phyloP scores from a whole-genome alignment of 768 basidiomycete genomes.

The Podaxis carcinomalis region DNA sequence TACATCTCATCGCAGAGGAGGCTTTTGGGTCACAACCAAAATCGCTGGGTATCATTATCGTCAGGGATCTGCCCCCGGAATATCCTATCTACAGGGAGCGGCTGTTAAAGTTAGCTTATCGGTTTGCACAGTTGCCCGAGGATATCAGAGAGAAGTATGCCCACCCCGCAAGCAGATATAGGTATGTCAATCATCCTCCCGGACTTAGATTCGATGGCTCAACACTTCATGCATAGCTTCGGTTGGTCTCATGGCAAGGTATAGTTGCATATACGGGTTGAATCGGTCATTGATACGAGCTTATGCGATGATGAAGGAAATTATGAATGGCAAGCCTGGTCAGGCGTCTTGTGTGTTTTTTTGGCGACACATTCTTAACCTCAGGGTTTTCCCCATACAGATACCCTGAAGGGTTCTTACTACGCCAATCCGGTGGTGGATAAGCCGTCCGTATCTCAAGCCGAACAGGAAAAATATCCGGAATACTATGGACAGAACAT shows the following conservation, averaged over 20 bases:
- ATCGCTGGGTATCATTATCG: constrained; percentile 76
- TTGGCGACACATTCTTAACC: neutral
- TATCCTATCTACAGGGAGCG: constrained; percentile 64
- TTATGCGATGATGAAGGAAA: constrained; percentile 50
- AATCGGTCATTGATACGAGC: neutral
- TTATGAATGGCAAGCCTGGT: constrained; percentile 94
- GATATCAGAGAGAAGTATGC: constrained; percentile 66
- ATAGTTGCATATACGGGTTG: constrained; percentile 1
- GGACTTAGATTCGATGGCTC: neutral
- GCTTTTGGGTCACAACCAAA: constrained; percentile 80
- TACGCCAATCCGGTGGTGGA: constrained; percentile 87
- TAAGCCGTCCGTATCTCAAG: constrained; percentile 51
- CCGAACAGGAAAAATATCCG: constrained; percentile 53
- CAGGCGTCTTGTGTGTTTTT: constrained; percentile 5
- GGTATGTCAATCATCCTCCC: constrained; percentile 37
- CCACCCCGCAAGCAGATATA: constrained; percentile 69
- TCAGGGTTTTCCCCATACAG: constrained; percentile 28
- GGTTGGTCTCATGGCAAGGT: constrained; percentile 99
- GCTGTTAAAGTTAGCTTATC: constrained; percentile 70
- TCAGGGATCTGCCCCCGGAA: constrained; percentile 71
- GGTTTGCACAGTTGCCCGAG: constrained; percentile 72
- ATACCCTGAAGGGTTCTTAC: constrained; percentile 87
- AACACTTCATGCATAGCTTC: constrained; percentile 44
- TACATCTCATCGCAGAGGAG: constrained; percentile 40
- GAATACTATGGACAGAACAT: constrained; percentile 90